Percentiles rank a stretch among this genome's conserved stretches.
These are phyloP conservation scores for Tritrichomonas musculus DNA, from an alignment of 208 protist species.

Conservation along the genomic window DNA sequence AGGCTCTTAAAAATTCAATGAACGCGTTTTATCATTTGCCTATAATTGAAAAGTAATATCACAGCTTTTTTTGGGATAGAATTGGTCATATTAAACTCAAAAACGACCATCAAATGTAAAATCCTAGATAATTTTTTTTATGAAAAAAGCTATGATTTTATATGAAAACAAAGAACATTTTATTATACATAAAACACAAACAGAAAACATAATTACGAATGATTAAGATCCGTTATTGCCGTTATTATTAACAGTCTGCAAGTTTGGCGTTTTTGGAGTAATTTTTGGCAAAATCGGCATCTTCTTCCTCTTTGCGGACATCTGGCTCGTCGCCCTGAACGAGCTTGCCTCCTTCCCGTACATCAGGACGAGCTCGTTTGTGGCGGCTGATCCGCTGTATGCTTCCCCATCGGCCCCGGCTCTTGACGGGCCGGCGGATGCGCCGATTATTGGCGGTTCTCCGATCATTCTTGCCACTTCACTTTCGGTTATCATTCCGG, in stretches of 20 bases:
- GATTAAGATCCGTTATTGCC: neutral
- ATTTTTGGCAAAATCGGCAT: neutral
- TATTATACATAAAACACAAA: neutral
- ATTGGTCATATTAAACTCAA: too few species aligned
- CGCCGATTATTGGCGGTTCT: neutral
- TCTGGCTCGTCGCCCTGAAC: neutral
- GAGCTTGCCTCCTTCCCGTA: neutral
- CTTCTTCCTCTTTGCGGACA: neutral
- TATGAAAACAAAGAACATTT: neutral
- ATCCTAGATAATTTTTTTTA: neutral
- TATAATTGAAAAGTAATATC: too few species aligned
- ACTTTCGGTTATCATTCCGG: neutral
- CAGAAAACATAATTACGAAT: neutral
- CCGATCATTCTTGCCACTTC: conserved; percentile 2
- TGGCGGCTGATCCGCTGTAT: neutral
- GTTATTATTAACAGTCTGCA: neutral
- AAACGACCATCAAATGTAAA: too few species aligned
- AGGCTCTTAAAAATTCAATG: too few species aligned
- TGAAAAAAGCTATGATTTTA: neutral
- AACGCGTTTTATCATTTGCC: too few species aligned
- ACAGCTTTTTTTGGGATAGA: too few species aligned
- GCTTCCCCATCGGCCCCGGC: neutral
- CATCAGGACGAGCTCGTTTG: neutral
- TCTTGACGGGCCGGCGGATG: neutral
- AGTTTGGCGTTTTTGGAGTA: neutral